phyloP scores from a whole-genome alignment of 2,329 filamentous ascomycete species.

The Zymoseptoria ardabiliae region DNA sequence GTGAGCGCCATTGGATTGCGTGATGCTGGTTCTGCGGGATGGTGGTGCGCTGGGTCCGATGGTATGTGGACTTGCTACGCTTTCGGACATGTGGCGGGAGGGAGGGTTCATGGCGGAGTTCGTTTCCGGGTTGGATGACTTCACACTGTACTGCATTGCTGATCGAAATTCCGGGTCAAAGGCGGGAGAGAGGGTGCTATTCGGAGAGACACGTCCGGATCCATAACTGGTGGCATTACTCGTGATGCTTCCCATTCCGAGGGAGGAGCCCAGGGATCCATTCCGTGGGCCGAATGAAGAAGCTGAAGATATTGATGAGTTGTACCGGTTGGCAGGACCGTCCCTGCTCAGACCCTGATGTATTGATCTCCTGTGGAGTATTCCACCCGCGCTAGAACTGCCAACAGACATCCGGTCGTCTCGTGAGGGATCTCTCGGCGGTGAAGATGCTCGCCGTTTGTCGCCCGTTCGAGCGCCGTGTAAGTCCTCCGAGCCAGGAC shows the following conservation, averaged over 20 bases:
- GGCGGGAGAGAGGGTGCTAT: conserved; percentile 48
- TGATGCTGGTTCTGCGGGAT: conserved; percentile 43
- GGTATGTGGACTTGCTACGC: conserved; percentile 15
- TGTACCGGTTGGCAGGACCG: conserved; percentile 46
- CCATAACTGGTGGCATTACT: conserved; percentile 61
- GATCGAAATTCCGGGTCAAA: conserved; percentile 48
- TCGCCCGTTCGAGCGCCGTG: conserved; percentile 45
- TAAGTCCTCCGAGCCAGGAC: conserved; percentile 38
- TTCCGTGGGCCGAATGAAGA: conserved; percentile 56
- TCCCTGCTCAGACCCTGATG: conserved; percentile 52
- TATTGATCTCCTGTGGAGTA: conserved; percentile 48
- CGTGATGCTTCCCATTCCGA: conserved; percentile 49
- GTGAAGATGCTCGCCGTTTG: conserved; percentile 59
- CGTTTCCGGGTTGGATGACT: conserved; percentile 37
- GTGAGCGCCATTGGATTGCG: conserved; percentile 51
- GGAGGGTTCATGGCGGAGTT: conserved; percentile 30
- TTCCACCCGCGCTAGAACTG: conserved; percentile 39
- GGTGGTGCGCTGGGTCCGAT: conserved; percentile 28
- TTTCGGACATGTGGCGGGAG: conserved; percentile 37
- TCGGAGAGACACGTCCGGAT: conserved; percentile 55
- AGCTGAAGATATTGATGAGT: conserved; percentile 58
- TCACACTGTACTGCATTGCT: conserved; percentile 49
- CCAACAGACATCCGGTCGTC: conserved; percentile 40
- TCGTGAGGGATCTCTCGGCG: conserved; percentile 48
- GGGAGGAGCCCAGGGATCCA: conserved; percentile 56